Evolutionary conservation across 352 stramenopile species (phyloP).

Genomic region (Phytophthora quininea): DNA sequence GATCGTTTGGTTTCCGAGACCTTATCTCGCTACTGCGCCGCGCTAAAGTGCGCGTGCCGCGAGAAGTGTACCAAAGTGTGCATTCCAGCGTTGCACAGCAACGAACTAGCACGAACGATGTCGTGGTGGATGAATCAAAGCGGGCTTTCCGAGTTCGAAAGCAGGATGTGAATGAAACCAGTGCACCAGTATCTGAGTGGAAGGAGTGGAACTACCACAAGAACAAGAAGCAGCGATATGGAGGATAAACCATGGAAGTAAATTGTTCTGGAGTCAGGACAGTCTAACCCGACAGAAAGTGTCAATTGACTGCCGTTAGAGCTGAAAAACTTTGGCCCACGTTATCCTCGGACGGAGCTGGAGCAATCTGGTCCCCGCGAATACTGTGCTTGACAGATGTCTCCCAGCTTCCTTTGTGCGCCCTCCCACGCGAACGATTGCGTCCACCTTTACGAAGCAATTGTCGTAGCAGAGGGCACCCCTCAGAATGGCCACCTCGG

Average conservation of each 20-base stretch:
- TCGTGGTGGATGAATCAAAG: slow-evolving; percentile 51
- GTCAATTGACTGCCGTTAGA: no score
- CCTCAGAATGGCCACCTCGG: slow-evolving; percentile 30
- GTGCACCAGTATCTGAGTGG: slow-evolving; percentile 29
- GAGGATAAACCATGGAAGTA: no score
- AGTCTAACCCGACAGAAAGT: no score
- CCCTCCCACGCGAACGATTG: no score
- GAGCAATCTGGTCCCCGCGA: no score
- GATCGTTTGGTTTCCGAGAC: slow-evolving; percentile 46
- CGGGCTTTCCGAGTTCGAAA: slow-evolving; percentile 50
- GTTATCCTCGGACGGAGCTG: no score
- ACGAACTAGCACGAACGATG: slow-evolving; percentile 9
- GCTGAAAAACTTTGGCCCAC: no score
- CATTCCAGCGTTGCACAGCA: slow-evolving; percentile 26
- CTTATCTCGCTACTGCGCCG: slow-evolving; percentile 42
- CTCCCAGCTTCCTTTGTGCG: no score
- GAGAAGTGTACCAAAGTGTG: slow-evolving; percentile 51
- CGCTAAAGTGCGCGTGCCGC: slow-evolving; percentile 35
- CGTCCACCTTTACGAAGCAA: slow-evolving; percentile 17
- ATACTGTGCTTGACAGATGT: no score
- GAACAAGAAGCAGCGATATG: slow-evolving; percentile 28
- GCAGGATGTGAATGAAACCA: slow-evolving; percentile 25
- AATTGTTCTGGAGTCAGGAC: no score
- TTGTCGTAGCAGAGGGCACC: slow-evolving; percentile 41
- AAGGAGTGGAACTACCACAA: slow-evolving; percentile 37